Evolutionary conservation across 345 rosid genomes (phyloP).

Genomic region (Eucalyptus cloeziana): DNA sequence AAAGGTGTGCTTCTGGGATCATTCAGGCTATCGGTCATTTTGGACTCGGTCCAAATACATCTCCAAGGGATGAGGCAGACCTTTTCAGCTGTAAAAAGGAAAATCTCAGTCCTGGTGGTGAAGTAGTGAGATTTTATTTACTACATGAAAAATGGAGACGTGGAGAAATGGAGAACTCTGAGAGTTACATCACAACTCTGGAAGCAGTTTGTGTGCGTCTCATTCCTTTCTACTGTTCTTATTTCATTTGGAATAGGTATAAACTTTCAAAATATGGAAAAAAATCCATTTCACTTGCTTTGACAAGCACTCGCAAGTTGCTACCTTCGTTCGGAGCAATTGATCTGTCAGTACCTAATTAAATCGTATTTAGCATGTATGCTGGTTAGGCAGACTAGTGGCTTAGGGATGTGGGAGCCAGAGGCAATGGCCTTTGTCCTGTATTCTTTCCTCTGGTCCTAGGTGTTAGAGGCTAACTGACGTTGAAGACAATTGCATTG

Average conservation of each 20-base stretch:
- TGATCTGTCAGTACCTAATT: background rate
- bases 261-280: background rate
- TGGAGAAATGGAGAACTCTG: slow-evolving; percentile 70
- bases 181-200: slow-evolving; percentile 45
- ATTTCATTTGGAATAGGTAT: background rate
- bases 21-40: slow-evolving; percentile 90
- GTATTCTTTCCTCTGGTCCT: background rate
- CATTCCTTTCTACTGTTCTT: background rate
- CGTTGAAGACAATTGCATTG: background rate
- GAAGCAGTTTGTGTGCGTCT: slow-evolving; percentile 64
- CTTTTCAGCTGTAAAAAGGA: slow-evolving; percentile 13
- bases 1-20: slow-evolving; percentile 91
- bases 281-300: background rate
- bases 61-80: slow-evolving; percentile 76
- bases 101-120: slow-evolving; percentile 35
- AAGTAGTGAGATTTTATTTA: slow-evolving; percentile 60
- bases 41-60: slow-evolving; percentile 70
- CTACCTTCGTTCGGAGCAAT: background rate
- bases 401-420: background rate
- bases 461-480: background rate
- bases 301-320: background rate
- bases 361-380: background rate
- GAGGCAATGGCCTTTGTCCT: background rate
- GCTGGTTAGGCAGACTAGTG: background rate
- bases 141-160: slow-evolving; percentile 91